These are phyloP conservation scores for Russula sp. DNA, from an alignment of 768 basidiomycete genomes.

Conservation along the genomic window DNA sequence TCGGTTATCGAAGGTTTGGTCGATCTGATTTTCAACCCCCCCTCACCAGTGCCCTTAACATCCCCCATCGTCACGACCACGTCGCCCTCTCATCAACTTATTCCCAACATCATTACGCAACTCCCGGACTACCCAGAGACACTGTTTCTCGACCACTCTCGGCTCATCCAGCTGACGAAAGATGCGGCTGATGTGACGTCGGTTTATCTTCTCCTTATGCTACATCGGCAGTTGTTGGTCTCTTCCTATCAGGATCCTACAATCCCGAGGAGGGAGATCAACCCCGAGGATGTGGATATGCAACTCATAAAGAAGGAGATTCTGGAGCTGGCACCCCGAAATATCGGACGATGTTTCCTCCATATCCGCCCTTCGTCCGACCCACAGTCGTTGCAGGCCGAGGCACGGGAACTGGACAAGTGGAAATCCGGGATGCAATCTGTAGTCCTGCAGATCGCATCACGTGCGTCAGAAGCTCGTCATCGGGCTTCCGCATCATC, in stretches of 20 bases:
- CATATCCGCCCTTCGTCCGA: constrained; percentile 11
- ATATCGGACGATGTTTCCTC: constrained; percentile 54
- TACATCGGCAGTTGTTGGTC: constrained; percentile 68
- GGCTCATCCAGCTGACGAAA: constrained; percentile 54
- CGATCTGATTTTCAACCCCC: constrained; percentile 57
- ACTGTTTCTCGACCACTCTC: constrained; percentile 67
- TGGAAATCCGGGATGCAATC: constrained; percentile 32
- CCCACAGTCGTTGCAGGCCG: constrained; percentile 17
- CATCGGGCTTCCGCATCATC: background rate
- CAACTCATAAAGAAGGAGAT: constrained; percentile 66
- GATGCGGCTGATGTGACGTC: constrained; percentile 72
- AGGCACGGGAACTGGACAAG: constrained; percentile 39
- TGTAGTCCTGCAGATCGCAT: constrained; percentile 67
- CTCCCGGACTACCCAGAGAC: constrained; percentile 63
- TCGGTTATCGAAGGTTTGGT: constrained; percentile 48
- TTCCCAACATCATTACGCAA: constrained; percentile 26
- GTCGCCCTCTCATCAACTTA: constrained; percentile 25
- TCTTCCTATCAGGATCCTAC: constrained; percentile 33
- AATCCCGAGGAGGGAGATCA: constrained; percentile 29
- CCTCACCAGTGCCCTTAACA: constrained; percentile 31
- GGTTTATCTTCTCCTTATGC: constrained; percentile 72
- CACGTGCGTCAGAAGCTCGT: constrained; percentile 49
- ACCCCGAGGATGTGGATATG: constrained; percentile 47
- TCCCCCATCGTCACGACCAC: constrained; percentile 28
- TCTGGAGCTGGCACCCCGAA: constrained; percentile 55